A percentile compares a stretch with the other conserved stretches of the same genome.
phyloP scores from a whole-genome alignment of 192 early-diverging fungal genomes.

The Entomortierella lignicola region DNA sequence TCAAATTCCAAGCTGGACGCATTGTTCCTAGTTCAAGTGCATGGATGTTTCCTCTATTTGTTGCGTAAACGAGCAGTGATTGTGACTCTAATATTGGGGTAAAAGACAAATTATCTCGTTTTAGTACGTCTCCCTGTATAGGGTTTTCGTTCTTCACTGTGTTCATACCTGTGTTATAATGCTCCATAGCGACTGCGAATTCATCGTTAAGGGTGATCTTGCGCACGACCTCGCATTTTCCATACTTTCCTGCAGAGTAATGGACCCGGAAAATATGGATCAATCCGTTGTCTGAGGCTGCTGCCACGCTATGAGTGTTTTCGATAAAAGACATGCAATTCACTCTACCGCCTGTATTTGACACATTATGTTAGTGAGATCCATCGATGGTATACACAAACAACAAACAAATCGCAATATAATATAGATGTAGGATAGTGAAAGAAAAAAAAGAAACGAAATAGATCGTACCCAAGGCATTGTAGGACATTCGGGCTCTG shows the following conservation, averaged over 20 bases:
- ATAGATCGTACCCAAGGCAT: conserved; percentile 64
- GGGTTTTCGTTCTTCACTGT: too few relatives aligned
- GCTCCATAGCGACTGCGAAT: conserved; percentile 71
- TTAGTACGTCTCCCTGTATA: too few relatives aligned
- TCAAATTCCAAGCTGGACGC: conserved; percentile 70
- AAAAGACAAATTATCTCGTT: background rate
- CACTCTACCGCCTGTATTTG: conserved; percentile 73
- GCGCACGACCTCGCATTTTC: conserved; percentile 68
- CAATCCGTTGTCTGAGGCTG: conserved; percentile 83
- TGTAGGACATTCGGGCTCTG: conserved; percentile 77
- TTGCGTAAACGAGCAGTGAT: conserved; percentile 79
- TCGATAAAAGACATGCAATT: conserved; percentile 83
- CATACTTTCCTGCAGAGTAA: conserved; percentile 68
- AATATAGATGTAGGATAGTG: background rate
- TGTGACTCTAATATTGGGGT: conserved; percentile 57
- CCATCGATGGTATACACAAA: background rate
- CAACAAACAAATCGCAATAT: background rate
- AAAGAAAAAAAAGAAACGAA: too few relatives aligned
- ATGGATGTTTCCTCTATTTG: conserved; percentile 74
- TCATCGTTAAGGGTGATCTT: conserved; percentile 68
- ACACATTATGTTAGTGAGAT: background rate
- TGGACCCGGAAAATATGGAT: conserved; percentile 80
- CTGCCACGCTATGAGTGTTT: conserved; percentile 80
- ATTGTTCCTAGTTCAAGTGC: conserved; percentile 82
- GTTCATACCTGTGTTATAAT: conserved; percentile 74